A percentile compares a stretch with the other conserved stretches of the same genome.
phyloP scores from a whole-genome alignment of 257 asterid species.

The Petunia axillaris region DNA sequence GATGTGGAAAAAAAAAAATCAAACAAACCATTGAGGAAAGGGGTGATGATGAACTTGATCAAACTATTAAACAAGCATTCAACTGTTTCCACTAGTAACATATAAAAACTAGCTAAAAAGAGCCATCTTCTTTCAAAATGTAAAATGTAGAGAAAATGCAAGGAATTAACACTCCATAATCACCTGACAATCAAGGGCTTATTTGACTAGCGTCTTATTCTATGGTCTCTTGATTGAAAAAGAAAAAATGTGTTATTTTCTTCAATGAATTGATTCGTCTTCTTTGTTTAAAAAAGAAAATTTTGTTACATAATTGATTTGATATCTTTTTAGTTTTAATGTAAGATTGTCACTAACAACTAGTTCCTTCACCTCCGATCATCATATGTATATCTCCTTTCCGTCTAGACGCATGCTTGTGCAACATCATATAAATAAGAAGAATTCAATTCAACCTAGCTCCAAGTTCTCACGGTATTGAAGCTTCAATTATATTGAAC shows the following conservation, averaged over 20 bases:
- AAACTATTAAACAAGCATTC: slow-evolving; percentile 10
- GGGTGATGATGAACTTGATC: slow-evolving; percentile 1
- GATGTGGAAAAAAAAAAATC: neutral
- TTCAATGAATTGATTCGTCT: neutral
- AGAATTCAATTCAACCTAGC: neutral
- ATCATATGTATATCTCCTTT: neutral
- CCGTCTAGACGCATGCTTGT: neutral
- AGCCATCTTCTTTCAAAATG: neutral
- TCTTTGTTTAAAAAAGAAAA: neutral
- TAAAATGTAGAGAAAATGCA: neutral
- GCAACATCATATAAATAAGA: slow-evolving; percentile 12
- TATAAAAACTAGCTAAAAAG: neutral
- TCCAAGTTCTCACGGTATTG: slow-evolving; percentile 14
- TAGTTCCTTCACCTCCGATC: slow-evolving; percentile 13
- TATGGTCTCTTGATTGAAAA: slow-evolving; percentile 6
- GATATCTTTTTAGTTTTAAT: slow-evolving; percentile 13
- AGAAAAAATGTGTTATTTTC: neutral
- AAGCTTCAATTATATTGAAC: slow-evolving; percentile 9
- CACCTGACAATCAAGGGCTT: neutral
- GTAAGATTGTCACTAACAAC: neutral
- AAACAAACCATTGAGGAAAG: neutral
- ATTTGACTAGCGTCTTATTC: neutral
- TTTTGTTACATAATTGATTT: neutral
- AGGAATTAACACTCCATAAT: neutral
- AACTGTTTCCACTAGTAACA: neutral